A percentile compares a stretch with the other conserved stretches of the same genome.
phyloP scores from a whole-genome alignment of 345 rosid species.

The Hypericum androsaemum region DNA sequence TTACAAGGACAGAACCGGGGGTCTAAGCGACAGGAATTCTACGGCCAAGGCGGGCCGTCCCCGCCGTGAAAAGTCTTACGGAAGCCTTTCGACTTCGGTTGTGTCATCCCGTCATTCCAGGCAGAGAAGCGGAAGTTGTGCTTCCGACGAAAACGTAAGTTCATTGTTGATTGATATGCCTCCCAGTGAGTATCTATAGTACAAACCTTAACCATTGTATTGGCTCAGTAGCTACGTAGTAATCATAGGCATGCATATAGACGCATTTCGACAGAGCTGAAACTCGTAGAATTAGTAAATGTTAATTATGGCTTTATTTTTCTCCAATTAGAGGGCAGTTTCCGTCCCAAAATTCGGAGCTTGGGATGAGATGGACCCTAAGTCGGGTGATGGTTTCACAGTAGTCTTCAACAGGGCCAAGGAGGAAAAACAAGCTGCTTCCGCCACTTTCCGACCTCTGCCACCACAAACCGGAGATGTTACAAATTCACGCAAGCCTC shows the following conservation, averaged over 20 bases:
- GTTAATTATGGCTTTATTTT: no score
- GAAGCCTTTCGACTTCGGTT: conserved; percentile 14
- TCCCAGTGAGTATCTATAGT: no score
- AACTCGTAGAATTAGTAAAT: no score
- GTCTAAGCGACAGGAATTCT: neutral
- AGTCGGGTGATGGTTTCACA: conserved; percentile 39
- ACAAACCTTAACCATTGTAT: no score
- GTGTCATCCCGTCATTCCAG: conserved; percentile 5
- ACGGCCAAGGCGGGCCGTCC: conserved; percentile 3
- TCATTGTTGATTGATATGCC: neutral
- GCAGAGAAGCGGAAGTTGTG: conserved; percentile 15
- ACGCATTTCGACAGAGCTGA: no score
- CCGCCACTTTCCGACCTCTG: conserved; percentile 12
- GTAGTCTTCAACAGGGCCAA: conserved; percentile 37
- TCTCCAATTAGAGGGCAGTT: conserved; percentile 16
- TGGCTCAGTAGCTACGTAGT: no score
- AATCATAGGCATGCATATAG: no score
- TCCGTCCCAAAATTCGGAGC: conserved; percentile 50
- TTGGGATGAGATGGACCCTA: conserved; percentile 49
- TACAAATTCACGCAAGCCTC: conserved; percentile 1
- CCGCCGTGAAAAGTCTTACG: conserved; percentile 7
- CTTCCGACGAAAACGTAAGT: conserved; percentile 9
- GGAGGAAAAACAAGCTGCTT: conserved; percentile 33
- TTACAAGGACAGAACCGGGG: neutral
- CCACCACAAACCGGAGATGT: neutral